Evolutionary conservation across 164 flowering plant genomes (phyloP).

Genomic region (Chimonanthus salicifolius): DNA sequence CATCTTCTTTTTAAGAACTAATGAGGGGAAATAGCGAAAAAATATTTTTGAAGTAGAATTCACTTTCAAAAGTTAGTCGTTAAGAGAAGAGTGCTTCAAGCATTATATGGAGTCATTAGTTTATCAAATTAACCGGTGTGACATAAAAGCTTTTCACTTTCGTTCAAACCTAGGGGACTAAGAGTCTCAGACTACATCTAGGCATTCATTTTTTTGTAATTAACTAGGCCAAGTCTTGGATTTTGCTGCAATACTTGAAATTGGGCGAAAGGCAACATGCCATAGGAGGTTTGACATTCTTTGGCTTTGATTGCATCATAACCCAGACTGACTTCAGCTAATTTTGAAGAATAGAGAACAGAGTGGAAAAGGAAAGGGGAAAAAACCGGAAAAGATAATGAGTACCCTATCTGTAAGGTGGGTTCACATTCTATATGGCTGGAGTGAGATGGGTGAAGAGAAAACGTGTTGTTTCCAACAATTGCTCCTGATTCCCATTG

Average conservation of each 20-base stretch:
- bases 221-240: neutral
- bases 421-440: slow-evolving; percentile 54
- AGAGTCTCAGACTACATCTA: too few species aligned
- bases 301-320: neutral
- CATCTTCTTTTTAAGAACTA: neutral
- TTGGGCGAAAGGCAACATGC: neutral
- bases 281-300: neutral
- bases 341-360: neutral
- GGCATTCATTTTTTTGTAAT: too few species aligned
- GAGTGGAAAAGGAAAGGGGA: neutral
- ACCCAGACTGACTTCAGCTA: neutral
- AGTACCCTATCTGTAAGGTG: slow-evolving; percentile 72
- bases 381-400: neutral
- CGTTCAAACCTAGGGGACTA: too few species aligned
- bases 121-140: too few species aligned
- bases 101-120: too few species aligned
- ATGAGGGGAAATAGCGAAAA: too few species aligned
- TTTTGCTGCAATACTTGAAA: neutral
- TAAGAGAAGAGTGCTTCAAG: too few species aligned
- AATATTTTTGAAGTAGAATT: too few species aligned
- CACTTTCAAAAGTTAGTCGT: too few species aligned
- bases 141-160: too few species aligned
- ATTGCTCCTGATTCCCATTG: slow-evolving; percentile 47
- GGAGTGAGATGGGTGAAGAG: slow-evolving; percentile 38
- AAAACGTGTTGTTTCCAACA: slow-evolving; percentile 37